Percentiles rank a stretch among this genome's conserved stretches.
Evolutionary conservation across 2,329 filamentous ascomycete genomes (phyloP).

Genomic region (Ceratocystis cubensis): DNA sequence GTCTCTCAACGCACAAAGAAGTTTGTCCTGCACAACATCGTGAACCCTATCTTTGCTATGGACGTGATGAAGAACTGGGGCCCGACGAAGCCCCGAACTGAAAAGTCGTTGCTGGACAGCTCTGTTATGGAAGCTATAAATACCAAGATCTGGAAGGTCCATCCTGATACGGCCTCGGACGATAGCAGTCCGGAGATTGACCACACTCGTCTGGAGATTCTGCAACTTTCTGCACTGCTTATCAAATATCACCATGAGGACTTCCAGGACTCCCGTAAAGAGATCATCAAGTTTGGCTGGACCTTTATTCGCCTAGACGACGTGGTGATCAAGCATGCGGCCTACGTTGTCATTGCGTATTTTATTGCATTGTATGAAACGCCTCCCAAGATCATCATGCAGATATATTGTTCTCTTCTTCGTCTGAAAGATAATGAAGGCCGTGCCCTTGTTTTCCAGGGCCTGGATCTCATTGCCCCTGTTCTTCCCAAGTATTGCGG

Average conservation of each 20-base stretch:
- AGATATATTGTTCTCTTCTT: conserved; percentile 84
- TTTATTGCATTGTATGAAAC: conserved; percentile 97
- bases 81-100: conserved; percentile 38
- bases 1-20: conserved; percentile 83
- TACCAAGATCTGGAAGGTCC: conserved; percentile 85
- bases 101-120: conserved; percentile 63
- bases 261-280: conserved; percentile 83
- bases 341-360: conserved; percentile 92
- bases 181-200: conserved; percentile 78
- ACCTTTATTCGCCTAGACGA: conserved; percentile 97
- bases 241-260: conserved; percentile 88
- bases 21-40: conserved; percentile 79
- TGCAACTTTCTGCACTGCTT: conserved; percentile 87
- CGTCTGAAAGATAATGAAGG: conserved; percentile 94
- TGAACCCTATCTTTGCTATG: conserved; percentile 94
- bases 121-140: conserved; percentile 81
- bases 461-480: conserved; percentile 86
- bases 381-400: conserved; percentile 85
- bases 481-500: conserved; percentile 77
- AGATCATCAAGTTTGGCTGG: conserved; percentile 99
- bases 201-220: conserved; percentile 86
- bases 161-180: conserved; percentile 67
- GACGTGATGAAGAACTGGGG: conserved; percentile 80
- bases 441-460: conserved; percentile 80
- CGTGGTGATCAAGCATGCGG: conserved; percentile 96